Percentiles rank a stretch among this genome's conserved stretches.
Conservation (phyloP, 2,329 filamentous ascomycete genomes). For the Arthrinium puccinioides region DNA sequence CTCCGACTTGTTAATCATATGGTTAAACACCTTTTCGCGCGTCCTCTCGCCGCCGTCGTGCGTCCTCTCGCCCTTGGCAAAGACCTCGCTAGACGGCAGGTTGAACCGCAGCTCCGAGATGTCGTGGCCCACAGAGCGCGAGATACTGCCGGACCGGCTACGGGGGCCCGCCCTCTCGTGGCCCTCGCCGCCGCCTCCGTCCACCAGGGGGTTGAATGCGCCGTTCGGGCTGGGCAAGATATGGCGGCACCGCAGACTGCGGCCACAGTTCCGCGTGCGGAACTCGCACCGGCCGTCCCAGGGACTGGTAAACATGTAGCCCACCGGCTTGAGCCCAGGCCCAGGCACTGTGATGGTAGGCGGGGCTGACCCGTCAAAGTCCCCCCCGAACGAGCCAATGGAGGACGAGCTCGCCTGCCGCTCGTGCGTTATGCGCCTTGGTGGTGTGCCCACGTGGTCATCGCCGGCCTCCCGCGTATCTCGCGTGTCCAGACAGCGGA, state of each 20-base stretch:
- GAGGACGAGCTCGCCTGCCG: conserved; percentile 24
- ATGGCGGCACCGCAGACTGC: conserved; percentile 68
- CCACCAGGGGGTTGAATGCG: conserved; percentile 37
- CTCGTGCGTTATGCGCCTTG: conserved; percentile 15
- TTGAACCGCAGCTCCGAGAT: conserved; percentile 90
- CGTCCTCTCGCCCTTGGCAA: conserved; percentile 22
- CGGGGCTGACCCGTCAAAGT: conserved; percentile 18
- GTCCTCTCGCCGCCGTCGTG: conserved; percentile 7
- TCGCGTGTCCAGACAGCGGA: conserved; percentile 27
- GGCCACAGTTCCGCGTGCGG: conserved; percentile 67
- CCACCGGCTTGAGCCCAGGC: conserved; percentile 46
- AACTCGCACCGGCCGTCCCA: conserved; percentile 90
- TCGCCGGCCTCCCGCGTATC: no score
- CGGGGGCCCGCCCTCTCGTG: conserved; percentile 20
- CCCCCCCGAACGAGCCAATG: conserved; percentile 25
- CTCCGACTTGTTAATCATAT: conserved; percentile 17
- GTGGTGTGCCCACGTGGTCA: conserved; percentile 17
- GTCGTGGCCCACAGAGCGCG: conserved; percentile 18
- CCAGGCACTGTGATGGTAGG: conserved; percentile 33
- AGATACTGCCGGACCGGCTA: conserved; percentile 17
- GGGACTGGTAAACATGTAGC: conserved; percentile 74
- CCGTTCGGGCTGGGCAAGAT: conserved; percentile 42
- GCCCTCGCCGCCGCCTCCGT: conserved; percentile 23
- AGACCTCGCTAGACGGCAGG: conserved; percentile 55
- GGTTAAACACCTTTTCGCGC: conserved; percentile 22